Evolutionary conservation across 768 basidiomycete genomes (phyloP).

Genomic region (Auricularia sp.): DNA sequence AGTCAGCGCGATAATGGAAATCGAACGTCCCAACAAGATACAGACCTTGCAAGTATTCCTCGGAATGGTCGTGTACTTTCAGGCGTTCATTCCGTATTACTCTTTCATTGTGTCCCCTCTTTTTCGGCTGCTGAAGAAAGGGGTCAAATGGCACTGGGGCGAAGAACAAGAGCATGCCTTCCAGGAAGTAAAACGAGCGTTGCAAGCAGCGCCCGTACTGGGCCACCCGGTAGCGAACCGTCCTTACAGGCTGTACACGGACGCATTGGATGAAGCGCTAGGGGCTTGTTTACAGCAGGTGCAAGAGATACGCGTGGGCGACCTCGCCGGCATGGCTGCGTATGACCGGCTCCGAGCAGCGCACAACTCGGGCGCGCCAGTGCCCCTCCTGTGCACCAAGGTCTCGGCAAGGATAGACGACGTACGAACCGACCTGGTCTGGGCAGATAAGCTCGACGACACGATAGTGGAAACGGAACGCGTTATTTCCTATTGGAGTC

Average conservation of each 20-base stretch:
- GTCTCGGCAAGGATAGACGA: too few species aligned
- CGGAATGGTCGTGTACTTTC: slow-evolving; percentile 30
- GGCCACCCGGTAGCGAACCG: slow-evolving; percentile 19
- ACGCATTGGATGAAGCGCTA: slow-evolving; percentile 12
- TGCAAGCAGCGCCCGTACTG: slow-evolving; percentile 22
- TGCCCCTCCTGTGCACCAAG: too few species aligned
- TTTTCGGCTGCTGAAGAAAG: slow-evolving; percentile 25
- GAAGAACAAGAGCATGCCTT: slow-evolving; percentile 19
- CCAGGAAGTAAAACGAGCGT: slow-evolving; percentile 17
- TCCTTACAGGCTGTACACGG: slow-evolving; percentile 20
- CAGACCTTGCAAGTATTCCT: slow-evolving; percentile 23
- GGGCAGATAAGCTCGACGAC: too few species aligned
- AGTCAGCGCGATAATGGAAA: slow-evolving; percentile 22
- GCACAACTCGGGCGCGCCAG: too few species aligned
- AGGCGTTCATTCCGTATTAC: slow-evolving; percentile 24
- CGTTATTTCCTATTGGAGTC: too few species aligned
- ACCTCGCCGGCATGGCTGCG: too few species aligned
- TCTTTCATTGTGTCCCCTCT: slow-evolving; percentile 23
- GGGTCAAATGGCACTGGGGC: slow-evolving; percentile 14
- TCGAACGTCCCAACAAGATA: slow-evolving; percentile 15
- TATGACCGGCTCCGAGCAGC: too few species aligned
- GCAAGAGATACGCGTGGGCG: too few species aligned
- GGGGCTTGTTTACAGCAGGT: slow-evolving; percentile 23
- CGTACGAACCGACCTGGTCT: too few species aligned
- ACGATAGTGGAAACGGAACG: too few species aligned